A percentile compares a stretch with the other conserved stretches of the same genome.
These are phyloP conservation scores for Ceratobasidium sp. DNA, from an alignment of 1,284 basidiomycete genomes.

Conservation along the genomic window DNA sequence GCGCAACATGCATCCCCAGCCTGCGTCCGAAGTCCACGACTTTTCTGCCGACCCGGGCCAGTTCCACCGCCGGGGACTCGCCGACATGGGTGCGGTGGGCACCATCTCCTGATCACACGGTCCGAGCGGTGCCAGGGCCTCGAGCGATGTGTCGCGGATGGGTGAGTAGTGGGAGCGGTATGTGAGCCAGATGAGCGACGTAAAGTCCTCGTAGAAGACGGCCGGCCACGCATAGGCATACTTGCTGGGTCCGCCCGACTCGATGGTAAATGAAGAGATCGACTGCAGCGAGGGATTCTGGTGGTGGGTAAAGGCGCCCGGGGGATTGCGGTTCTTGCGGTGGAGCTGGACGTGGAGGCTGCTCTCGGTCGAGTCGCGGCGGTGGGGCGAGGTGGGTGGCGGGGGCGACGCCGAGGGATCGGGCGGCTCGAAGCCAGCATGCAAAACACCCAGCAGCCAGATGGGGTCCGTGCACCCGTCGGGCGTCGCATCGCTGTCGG, in stretches of 20 bases:
- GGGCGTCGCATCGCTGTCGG: constrained; percentile 80
- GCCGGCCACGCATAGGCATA: constrained; percentile 64
- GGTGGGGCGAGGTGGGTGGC: constrained; percentile 32
- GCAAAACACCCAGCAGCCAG: constrained; percentile 81
- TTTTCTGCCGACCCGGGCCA: constrained; percentile 66
- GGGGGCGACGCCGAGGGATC: constrained; percentile 48
- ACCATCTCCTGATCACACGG: constrained; percentile 47
- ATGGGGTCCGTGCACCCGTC: constrained; percentile 80
- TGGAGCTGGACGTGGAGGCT: constrained; percentile 50
- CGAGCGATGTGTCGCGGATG: constrained; percentile 71
- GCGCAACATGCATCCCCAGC: constrained; percentile 98
- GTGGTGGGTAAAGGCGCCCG: constrained; percentile 41
- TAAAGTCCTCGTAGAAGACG: constrained; percentile 88
- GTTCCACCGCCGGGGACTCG: constrained; percentile 53
- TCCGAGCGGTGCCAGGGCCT: constrained; percentile 56
- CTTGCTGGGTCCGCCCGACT: constrained; percentile 39
- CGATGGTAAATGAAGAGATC: constrained; percentile 48
- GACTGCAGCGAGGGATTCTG: constrained; percentile 46
- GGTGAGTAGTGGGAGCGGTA: constrained; percentile 89
- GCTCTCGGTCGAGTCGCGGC: constrained; percentile 48
- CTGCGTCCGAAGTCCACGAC: constrained; percentile 89
- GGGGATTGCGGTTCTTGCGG: constrained; percentile 49
- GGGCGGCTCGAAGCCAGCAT: constrained; percentile 69
- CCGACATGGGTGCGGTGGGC: constrained; percentile 39
- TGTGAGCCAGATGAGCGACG: constrained; percentile 85